Evolutionary conservation across 2,329 filamentous ascomycete genomes (phyloP), one percentile per base, ranked within the genome.

Genomic region (Aspergillus caelatus): DNA sequence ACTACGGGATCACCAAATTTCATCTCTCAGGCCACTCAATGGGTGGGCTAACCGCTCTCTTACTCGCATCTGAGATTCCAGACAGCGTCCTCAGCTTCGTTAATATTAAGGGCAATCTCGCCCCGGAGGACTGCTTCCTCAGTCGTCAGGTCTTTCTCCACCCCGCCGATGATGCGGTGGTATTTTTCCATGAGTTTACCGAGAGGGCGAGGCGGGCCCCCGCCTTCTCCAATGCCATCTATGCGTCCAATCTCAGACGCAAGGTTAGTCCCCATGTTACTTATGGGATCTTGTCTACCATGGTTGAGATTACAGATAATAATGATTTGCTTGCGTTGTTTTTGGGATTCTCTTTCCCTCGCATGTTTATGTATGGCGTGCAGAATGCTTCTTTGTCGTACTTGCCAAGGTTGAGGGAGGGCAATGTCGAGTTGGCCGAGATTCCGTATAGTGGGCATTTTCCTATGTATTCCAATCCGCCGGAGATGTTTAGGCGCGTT

Each of bases 381-480:
- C 60, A 69, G 61, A 70, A 66, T 55, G 36, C 60, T 1, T 62
- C 52, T 1, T 36, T 72, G 9, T 72, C 68, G 16, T 72, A 72
- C 67, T 39, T 73, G 34, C 28, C 53, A 2, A 55, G 41, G 26
- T 60, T 72, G 41, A 46, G 57, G 46, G 57, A 60, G 43, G 61
- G 65, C 2, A 63, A 64, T 0, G 66, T 73, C 5, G 70, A 70
- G 52, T 60, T 73, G 62, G 71, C 69, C 14, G 50, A 68, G 55
- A 72, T 72, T 45, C 23, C 58, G 21, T 58, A 62, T 12, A 66
- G 64, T 62, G 70, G 70, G 4, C 68, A 72, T 67, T 72, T 71
- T 39, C 70, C 69, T 4, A 72, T 72, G 71, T 73, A 72, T 63
- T 70, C 70, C 3, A 72, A 72, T 34, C 71, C 70, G n/a, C 57